These are phyloP conservation scores for Ocimum tenuiflorum DNA, from an alignment of 257 asterid genomes.

Conservation along the genomic window DNA sequence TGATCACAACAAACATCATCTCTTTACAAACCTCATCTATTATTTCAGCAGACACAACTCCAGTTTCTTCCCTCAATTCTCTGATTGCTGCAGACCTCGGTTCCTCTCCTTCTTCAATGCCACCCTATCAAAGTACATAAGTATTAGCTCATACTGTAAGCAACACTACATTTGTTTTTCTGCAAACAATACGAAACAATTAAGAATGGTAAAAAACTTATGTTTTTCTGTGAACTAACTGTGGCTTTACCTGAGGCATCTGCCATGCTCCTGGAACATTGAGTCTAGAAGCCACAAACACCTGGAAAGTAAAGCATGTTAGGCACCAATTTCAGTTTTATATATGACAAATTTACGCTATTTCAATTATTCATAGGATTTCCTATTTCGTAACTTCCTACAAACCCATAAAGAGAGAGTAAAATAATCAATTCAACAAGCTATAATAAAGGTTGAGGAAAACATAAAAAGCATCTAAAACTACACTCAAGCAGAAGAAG, in stretches of 20 bases:
- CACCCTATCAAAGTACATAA: conserved; percentile 49
- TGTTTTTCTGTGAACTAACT: neutral
- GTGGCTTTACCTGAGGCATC: conserved; percentile 86
- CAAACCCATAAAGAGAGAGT: neutral
- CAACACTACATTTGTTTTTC: neutral
- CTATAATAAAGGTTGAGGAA: neutral
- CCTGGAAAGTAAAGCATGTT: conserved; percentile 34
- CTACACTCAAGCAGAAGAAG: neutral
- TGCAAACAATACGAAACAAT: neutral
- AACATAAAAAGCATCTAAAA: neutral
- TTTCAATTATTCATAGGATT: neutral
- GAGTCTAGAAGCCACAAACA: conserved; percentile 90
- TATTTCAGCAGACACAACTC: conserved; percentile 78
- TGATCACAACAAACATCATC: neutral
- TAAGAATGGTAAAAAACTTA: neutral
- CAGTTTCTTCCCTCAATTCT: conserved; percentile 92
- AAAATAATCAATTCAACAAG: neutral
- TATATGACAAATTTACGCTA: neutral
- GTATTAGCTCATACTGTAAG: neutral
- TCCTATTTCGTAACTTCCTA: neutral
- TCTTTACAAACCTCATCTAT: conserved; percentile 66
- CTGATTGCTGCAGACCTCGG: conserved; percentile 87
- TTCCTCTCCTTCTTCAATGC: conserved; percentile 94
- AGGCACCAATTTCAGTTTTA: neutral
- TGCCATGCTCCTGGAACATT: conserved; percentile 99